Evolutionary conservation across 306 rosid species (phyloP).

Genomic region (Cercis canadensis): DNA sequence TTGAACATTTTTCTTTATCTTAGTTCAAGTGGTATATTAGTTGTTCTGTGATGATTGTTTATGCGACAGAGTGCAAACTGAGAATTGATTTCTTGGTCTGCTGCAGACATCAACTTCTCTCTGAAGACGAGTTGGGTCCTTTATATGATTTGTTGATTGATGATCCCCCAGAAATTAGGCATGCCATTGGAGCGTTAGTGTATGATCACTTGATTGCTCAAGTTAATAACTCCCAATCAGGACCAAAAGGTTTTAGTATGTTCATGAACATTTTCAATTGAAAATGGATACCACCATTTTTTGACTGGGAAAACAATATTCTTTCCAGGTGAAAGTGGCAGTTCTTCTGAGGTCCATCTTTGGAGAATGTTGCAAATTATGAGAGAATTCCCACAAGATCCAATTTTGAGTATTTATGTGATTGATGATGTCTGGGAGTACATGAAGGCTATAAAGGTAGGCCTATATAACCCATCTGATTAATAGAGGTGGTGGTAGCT

Average conservation of each 20-base stretch:
- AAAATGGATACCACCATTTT: constrained; percentile 35
- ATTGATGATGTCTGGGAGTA: constrained; percentile 99
- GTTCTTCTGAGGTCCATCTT: constrained; percentile 85
- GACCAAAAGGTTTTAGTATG: constrained; percentile 57
- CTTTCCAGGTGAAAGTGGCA: constrained; percentile 66
- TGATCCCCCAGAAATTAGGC: constrained; percentile 93
- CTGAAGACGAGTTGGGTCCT: constrained; percentile 95
- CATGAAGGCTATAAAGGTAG: constrained; percentile 95
- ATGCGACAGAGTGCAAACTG: constrained; percentile 31
- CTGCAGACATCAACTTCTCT: constrained; percentile 92
- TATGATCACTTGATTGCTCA: constrained; percentile 95
- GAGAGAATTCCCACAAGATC: constrained; percentile 93
- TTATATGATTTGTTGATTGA: constrained; percentile 92
- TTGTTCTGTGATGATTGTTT: constrained; percentile 30
- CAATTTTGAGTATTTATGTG: constrained; percentile 83
- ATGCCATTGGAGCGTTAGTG: constrained; percentile 94
- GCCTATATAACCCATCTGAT: constrained; percentile 22
- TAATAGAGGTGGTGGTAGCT: constrained; percentile 12
- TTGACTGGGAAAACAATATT: constrained; percentile 34
- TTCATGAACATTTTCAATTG: constrained; percentile 19
- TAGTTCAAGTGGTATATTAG: not conserved
- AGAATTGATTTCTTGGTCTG: constrained; percentile 38
- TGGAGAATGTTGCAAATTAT: constrained; percentile 90
- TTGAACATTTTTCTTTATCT: constrained; percentile 10
- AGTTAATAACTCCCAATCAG: constrained; percentile 74